Percentiles rank a stretch among this genome's conserved stretches.
Conservation (phyloP, 352 stramenopile species). For the Phytophthora foliorum region DNA sequence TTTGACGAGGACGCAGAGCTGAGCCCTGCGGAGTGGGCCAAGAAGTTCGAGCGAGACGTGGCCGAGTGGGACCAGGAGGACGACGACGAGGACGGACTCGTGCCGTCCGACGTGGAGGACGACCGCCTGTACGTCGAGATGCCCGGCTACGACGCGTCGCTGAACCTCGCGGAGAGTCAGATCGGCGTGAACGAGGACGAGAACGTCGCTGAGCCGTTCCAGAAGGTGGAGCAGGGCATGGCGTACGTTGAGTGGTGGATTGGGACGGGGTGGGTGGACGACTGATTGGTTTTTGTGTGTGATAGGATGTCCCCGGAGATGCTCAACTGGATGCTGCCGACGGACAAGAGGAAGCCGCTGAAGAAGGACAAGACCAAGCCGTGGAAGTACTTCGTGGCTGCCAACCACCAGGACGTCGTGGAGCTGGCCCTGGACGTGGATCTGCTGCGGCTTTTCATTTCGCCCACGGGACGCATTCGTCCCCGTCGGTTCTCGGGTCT, state of each 20-base stretch:
- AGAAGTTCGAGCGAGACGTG: conserved; percentile 75
- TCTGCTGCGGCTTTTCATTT: conserved; percentile 85
- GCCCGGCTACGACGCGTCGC: conserved; percentile 69
- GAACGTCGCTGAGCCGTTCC: conserved; percentile 53
- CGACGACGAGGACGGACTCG: conserved; percentile 14
- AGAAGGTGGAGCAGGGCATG: conserved; percentile 60
- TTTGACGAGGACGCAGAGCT: conserved; percentile 57
- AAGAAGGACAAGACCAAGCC: conserved; percentile 69
- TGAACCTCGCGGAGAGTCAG: conserved; percentile 65
- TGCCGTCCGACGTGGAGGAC: conserved; percentile 51
- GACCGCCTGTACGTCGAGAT: conserved; percentile 83
- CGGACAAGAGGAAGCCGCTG: conserved; percentile 68
- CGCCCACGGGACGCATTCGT: conserved; percentile 82
- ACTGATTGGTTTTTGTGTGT: conserved; percentile 8
- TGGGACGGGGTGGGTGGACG: no score
- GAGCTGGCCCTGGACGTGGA: conserved; percentile 85
- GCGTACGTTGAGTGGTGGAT: conserved; percentile 50
- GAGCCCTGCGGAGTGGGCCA: conserved; percentile 65
- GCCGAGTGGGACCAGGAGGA: conserved; percentile 62
- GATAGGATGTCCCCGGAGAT: conserved; percentile 67
- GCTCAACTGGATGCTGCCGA: conserved; percentile 87
- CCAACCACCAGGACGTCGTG: conserved; percentile 79
- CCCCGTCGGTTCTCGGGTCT: conserved; percentile 85
- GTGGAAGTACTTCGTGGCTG: conserved; percentile 83
- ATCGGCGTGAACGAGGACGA: conserved; percentile 46